Evolutionary conservation across 805 yeast species (phyloP), one percentile per base, ranked within the genome.

Genomic region (Ogataea ramenticola): DNA sequence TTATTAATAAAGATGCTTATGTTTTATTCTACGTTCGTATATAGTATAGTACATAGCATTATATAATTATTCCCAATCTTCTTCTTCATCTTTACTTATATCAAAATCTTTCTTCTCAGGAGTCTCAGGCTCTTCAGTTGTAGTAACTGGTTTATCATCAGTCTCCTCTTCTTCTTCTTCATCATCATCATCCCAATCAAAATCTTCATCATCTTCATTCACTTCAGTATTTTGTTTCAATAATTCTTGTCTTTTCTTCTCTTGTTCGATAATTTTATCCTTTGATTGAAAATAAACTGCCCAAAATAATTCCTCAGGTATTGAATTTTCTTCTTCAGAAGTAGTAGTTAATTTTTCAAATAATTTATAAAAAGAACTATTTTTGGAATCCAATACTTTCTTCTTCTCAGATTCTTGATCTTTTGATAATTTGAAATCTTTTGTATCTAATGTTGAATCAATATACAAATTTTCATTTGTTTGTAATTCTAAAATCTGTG

Each of bases 1-100:
- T 85, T 15, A 66, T 85, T 39, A 83, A 83, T 50, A 68, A 74
- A 40, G 84, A 83, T 61, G 96, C 95, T 5, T 89, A 89, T 60
- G 88, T 93, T 37, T 65, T 89, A 47, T 88, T 89, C 61, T 88
- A 85, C 57, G 75, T 73, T 47, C 70, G 88, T 32, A 60, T 58
- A 10, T 55, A 40, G 43, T n/a, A 37, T 14, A 7, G 5, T 36
- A 34, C 14, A 30, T 10, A 15, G 26, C 11, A 9, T 20, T 20
- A 9, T 20, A 34, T 10, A 10, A 34, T 20, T 33, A 77, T 57
- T 79, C 85, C 84, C 84, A 78, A 52, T 78, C 84, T 50, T 76
- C 82, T 41, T 77, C 62, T 2, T 53, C 61, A 12, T 54, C 57
- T 4, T 49, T 56, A 6, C 49, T 61, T 4, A 51, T 53, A 3